Evolutionary conservation across 257 asterid species (phyloP).

Genomic region (Handroanthus guayacan): DNA sequence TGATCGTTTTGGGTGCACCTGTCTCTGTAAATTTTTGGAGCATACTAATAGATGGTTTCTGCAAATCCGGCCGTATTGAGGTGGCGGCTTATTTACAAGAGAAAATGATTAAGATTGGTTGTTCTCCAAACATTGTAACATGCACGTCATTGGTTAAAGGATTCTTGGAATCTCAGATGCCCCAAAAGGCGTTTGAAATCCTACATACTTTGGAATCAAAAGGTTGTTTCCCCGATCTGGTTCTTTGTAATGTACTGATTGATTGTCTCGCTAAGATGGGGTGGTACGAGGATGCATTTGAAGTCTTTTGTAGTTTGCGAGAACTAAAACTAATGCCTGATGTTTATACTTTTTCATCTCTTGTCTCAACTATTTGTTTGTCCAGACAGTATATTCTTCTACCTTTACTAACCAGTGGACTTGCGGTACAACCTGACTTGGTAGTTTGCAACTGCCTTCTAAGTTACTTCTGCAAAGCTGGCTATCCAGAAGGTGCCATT

Average conservation of each 20-base stretch:
- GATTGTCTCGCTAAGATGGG: conserved; percentile 78
- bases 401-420: conserved; percentile 67
- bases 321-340: conserved; percentile 66
- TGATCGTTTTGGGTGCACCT: conserved; percentile 65
- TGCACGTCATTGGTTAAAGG: conserved; percentile 77
- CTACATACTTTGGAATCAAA: conserved; percentile 52
- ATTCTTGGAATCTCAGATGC: conserved; percentile 56
- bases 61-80: conserved; percentile 64
- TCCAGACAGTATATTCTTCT: conserved; percentile 64
- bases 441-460: conserved; percentile 75
- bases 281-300: conserved; percentile 64
- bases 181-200: conserved; percentile 63
- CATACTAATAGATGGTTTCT: conserved; percentile 62
- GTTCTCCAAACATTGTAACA: conserved; percentile 68
- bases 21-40: conserved; percentile 63
- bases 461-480: conserved; percentile 73
- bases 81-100: conserved; percentile 56
- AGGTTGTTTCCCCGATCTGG: conserved; percentile 72
- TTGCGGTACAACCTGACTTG: conserved; percentile 69
- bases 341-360: conserved; percentile 70
- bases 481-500: conserved; percentile 66
- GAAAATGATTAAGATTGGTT: conserved; percentile 66
- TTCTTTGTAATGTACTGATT: conserved; percentile 74
- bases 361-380: conserved; percentile 60
- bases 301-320: conserved; percentile 60